Percentiles rank a stretch among this genome's conserved stretches.
Conservation (phyloP, 176 grass and related monocot species). For the Oryza glumipatula region DNA sequence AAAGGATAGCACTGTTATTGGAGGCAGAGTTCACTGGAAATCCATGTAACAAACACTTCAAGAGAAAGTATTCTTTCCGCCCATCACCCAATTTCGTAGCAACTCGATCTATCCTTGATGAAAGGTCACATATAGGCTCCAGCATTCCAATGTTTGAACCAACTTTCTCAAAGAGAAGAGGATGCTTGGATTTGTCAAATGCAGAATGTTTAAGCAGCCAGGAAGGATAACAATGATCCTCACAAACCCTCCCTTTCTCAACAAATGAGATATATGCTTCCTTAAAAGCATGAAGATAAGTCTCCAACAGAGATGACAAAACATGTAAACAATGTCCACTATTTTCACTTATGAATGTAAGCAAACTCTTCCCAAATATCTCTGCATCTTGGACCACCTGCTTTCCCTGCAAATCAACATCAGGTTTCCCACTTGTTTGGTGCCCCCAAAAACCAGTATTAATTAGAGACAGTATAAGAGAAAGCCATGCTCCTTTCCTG, state of each 20-base stretch:
- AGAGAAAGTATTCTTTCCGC: slow-evolving; percentile 45
- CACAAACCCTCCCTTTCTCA: slow-evolving; percentile 38
- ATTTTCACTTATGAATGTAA: slow-evolving; percentile 53
- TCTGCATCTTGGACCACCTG: slow-evolving; percentile 32
- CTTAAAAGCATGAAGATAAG: slow-evolving; percentile 59
- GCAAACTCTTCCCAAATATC: slow-evolving; percentile 55
- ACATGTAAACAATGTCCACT: slow-evolving; percentile 51
- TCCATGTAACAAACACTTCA: slow-evolving; percentile 80
- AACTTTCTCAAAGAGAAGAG: slow-evolving; percentile 56
- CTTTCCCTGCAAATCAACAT: slow-evolving; percentile 12
- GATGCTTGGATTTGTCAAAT: slow-evolving; percentile 74
- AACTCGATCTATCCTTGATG: slow-evolving; percentile 71
- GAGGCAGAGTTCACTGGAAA: slow-evolving; percentile 70
- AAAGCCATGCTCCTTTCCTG: slow-evolving; percentile 72
- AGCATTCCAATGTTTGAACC: slow-evolving; percentile 64
- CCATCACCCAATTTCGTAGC: slow-evolving; percentile 47
- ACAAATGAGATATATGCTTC: slow-evolving; percentile 63
- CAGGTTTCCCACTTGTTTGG: slow-evolving; percentile 40
- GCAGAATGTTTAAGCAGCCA: slow-evolving; percentile 72
- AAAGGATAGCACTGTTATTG: slow-evolving; percentile 74
- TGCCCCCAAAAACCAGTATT: slow-evolving; percentile 56
- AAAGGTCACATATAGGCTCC: slow-evolving; percentile 62
- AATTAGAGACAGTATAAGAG: slow-evolving; percentile 74
- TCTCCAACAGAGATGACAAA: slow-evolving; percentile 73
- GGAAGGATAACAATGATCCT: slow-evolving; percentile 64